Conservation (phyloP, 1,284 basidiomycete genomes). For the Athelia psychrophila region DNA sequence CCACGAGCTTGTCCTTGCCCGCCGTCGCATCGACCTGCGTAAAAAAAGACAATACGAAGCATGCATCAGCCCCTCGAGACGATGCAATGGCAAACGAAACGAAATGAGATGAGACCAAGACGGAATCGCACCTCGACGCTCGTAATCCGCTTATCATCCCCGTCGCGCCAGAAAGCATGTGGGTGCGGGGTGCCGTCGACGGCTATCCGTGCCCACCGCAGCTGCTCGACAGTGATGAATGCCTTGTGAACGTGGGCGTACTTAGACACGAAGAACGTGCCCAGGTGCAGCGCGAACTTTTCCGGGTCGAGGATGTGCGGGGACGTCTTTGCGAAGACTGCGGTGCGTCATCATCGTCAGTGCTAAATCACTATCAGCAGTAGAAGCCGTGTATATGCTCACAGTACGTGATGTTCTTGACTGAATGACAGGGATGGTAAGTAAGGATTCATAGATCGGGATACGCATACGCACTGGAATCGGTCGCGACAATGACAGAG, state of each 20-base stretch:
- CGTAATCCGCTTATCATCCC: constrained; percentile 82
- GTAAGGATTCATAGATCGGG: background rate
- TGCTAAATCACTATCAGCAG: background rate
- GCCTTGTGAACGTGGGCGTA: constrained; percentile 81
- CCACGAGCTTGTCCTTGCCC: constrained; percentile 58
- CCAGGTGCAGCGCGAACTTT: constrained; percentile 85
- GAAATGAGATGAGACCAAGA: no score
- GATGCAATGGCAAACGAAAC: no score
- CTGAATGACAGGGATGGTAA: constrained; percentile 33
- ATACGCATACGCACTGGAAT: constrained; percentile 62
- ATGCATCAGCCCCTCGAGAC: no score
- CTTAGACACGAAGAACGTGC: constrained; percentile 79
- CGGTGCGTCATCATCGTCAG: background rate
- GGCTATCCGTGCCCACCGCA: constrained; percentile 84
- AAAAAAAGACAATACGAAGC: no score
- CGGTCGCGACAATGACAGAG: constrained; percentile 81
- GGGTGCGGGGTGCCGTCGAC: constrained; percentile 58
- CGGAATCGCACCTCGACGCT: constrained; percentile 53
- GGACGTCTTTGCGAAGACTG: constrained; percentile 85
- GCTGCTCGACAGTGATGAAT: constrained; percentile 75
- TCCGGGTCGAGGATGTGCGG: constrained; percentile 83
- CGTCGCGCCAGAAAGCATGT: constrained; percentile 86
- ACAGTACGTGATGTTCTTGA: constrained; percentile 95
- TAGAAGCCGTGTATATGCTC: constrained; percentile 23
- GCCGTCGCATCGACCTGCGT: constrained; percentile 56